Conservation (phyloP, 208 protist genomes). For the Leishmania amazonensis region DNA sequence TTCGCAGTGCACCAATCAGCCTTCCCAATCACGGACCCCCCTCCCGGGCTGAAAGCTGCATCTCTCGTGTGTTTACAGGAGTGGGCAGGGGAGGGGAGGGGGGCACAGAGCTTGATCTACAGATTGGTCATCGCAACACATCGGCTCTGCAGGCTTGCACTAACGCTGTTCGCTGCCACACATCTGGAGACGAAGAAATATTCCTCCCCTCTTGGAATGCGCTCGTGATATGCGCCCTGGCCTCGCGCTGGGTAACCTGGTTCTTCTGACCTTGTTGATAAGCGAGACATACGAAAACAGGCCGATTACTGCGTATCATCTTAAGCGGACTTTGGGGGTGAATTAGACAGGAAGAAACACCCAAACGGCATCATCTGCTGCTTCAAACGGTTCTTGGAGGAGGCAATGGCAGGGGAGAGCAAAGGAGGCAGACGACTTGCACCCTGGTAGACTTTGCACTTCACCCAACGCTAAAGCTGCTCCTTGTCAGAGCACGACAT, state of each 20-base stretch:
- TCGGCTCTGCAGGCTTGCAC: background rate
- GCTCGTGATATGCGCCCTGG: background rate
- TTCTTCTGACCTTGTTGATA: background rate
- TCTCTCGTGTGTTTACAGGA: background rate
- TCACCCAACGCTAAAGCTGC: background rate
- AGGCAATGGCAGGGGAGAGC: background rate
- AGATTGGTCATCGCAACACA: background rate
- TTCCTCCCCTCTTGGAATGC: background rate
- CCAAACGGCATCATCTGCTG: background rate
- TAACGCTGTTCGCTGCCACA: background rate
- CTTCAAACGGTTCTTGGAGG: background rate
- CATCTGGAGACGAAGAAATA: background rate
- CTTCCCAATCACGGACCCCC: background rate
- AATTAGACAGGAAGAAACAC: background rate
- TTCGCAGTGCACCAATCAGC: background rate
- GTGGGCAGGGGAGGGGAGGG: no score
- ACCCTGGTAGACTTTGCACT: no score
- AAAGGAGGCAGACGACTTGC: background rate
- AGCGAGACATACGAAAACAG: background rate
- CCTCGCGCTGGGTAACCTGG: background rate
- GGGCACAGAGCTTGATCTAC: background rate
- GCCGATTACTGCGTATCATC: background rate
- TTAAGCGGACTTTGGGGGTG: conserved; percentile 2
- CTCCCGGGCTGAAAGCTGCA: background rate
- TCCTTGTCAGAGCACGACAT: background rate